A percentile compares a stretch with the other conserved stretches of the same genome.
phyloP scores from a whole-genome alignment of 2,329 filamentous ascomycete genomes.

The Penicillium sp. region DNA sequence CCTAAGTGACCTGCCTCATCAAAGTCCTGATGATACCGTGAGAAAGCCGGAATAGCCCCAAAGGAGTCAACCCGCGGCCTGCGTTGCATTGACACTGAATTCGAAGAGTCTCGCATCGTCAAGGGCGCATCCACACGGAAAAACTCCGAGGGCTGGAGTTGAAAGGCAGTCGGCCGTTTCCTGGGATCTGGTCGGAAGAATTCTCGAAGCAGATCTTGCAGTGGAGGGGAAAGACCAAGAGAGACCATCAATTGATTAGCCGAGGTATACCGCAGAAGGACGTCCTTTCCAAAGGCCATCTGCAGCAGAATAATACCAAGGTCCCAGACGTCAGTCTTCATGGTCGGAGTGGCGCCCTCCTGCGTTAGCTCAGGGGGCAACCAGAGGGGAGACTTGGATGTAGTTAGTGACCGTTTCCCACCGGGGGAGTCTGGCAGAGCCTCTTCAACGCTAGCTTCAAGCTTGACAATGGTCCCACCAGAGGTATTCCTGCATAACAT shows the following conservation, averaged over 20 bases:
- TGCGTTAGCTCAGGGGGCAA: conserved; percentile 73
- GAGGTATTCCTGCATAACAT: conserved; percentile 70
- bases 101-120: conserved; percentile 43
- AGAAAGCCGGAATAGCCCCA: conserved; percentile 57
- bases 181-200: conserved; percentile 85
- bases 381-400: conserved; percentile 81
- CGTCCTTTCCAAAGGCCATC: conserved; percentile 86
- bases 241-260: conserved; percentile 73
- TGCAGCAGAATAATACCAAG: conserved; percentile 89
- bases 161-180: conserved; percentile 81
- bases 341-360: conserved; percentile 57
- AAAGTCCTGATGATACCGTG: conserved; percentile 86
- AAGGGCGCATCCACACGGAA: conserved; percentile 44
- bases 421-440: conserved; percentile 52
- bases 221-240: conserved; percentile 69
- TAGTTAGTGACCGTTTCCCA: conserved; percentile 40
- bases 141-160: conserved; percentile 59
- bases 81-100: conserved; percentile 47
- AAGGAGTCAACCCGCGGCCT: conserved; percentile 65
- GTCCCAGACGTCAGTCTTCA: conserved; percentile 92
- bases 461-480: conserved; percentile 67
- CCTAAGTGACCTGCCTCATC: conserved; percentile 85
- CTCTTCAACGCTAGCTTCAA: conserved; percentile 51
- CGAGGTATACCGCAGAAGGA: conserved; percentile 75
- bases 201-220: conserved; percentile 77